These are phyloP conservation scores for Thermoascus crustaceus DNA, from an alignment of 2,329 filamentous ascomycete genomes.

Conservation along the genomic window DNA sequence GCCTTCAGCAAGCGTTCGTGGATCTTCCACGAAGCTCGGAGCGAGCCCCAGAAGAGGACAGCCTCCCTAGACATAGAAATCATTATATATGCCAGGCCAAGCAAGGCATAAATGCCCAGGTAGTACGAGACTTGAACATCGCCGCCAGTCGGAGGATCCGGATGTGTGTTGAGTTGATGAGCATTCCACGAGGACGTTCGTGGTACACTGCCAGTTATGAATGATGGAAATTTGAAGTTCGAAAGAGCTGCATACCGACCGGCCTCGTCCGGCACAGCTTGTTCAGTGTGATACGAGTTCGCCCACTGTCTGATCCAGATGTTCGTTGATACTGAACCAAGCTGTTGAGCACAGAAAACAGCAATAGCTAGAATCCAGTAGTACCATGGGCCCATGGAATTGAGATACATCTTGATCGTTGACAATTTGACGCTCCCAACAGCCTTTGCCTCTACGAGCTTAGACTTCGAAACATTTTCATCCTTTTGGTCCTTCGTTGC, in stretches of 20 bases:
- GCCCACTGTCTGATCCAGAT: constrained; percentile 95
- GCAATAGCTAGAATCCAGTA: constrained; percentile 75
- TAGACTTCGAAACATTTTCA: constrained; percentile 36
- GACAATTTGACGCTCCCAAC: constrained; percentile 79
- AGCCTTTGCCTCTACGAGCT: constrained; percentile 66
- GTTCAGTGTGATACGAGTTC: constrained; percentile 65
- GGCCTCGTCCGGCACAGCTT: constrained; percentile 23
- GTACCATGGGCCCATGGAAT: constrained; percentile 91
- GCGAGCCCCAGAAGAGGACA: constrained; percentile 85
- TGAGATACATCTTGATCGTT: constrained; percentile 78
- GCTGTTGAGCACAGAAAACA: constrained; percentile 74
- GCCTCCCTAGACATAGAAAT: constrained; percentile 75
- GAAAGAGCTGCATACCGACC: constrained; percentile 35
- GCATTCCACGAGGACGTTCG: constrained; percentile 23
- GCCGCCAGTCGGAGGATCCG: constrained; percentile 13
- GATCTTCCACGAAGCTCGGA: constrained; percentile 77
- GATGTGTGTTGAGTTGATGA: constrained; percentile 20
- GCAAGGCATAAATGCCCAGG: constrained; percentile 68
- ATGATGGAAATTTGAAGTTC: constrained; percentile 28
- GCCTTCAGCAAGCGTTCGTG: constrained; percentile 70
- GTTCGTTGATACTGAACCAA: constrained; percentile 79
- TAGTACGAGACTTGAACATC: constrained; percentile 79
- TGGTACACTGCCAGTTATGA: constrained; percentile 29
- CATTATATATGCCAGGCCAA: constrained; percentile 69
- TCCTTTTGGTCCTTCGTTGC: constrained; percentile 34